Conservation (phyloP, 2,329 filamentous ascomycete species). For the Sarocladiaceae sp. region DNA sequence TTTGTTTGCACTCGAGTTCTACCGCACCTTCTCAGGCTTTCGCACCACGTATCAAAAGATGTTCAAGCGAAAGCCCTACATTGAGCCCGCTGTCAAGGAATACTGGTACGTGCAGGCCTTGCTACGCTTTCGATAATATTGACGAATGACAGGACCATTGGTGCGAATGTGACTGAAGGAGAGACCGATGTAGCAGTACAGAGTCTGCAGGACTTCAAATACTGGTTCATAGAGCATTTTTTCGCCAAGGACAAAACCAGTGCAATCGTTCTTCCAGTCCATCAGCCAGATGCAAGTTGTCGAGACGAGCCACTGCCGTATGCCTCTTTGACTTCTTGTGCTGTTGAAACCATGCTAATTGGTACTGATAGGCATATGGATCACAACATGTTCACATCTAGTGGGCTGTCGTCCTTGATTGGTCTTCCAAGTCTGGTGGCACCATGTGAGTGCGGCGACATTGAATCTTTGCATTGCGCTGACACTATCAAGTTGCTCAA, state of each 20-base stretch:
- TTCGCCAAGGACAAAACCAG: conserved; percentile 15
- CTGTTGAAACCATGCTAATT: no score
- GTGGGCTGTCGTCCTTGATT: conserved; percentile 23
- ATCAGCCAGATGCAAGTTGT: conserved; percentile 7
- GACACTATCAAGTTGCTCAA: conserved; percentile 20
- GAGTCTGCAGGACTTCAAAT: conserved; percentile 21
- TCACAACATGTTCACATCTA: conserved; percentile 19
- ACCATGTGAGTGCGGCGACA: conserved; percentile 25
- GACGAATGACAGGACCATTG: conserved; percentile 17
- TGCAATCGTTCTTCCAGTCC: conserved; percentile 24
- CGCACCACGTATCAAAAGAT: conserved; percentile 17
- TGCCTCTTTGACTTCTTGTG: no score
- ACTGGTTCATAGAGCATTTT: conserved; percentile 26
- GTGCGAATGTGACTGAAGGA: conserved; percentile 17
- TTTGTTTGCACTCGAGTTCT: no score
- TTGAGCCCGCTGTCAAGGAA: conserved; percentile 21
- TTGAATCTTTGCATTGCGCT: neutral
- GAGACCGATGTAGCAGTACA: conserved; percentile 16
- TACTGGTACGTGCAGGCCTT: conserved; percentile 24
- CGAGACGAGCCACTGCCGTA: conserved; percentile 22
- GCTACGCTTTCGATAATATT: neutral
- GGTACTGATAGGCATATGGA: no score
- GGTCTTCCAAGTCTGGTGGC: conserved; percentile 24
- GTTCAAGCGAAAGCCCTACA: conserved; percentile 19
- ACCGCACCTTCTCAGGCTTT: conserved; percentile 23